Evolutionary conservation across 352 stramenopile species (phyloP).

Genomic region (Plasmopara muralis): DNA sequence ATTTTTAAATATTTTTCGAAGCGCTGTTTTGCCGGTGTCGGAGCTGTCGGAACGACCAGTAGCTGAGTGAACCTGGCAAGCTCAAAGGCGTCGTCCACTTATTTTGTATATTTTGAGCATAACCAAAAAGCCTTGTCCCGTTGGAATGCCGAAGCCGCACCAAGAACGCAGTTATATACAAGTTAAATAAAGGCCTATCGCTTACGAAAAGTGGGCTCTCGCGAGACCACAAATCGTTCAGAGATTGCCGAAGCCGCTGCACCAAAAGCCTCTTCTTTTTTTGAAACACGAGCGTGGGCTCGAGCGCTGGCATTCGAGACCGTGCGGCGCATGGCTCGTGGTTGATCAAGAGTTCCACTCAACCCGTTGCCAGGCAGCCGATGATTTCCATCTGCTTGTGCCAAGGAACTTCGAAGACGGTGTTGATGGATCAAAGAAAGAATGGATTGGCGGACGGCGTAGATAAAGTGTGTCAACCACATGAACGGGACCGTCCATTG

Average conservation of each 20-base stretch:
- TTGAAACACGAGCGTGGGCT: conserved; percentile 65
- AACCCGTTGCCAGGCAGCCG: conserved; percentile 31
- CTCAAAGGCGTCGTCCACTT: too few relatives aligned
- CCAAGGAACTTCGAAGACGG: conserved; percentile 51
- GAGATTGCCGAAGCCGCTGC: conserved; percentile 73
- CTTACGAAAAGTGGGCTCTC: conserved; percentile 25
- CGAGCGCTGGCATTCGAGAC: conserved; percentile 54
- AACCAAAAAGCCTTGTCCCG: too few relatives aligned
- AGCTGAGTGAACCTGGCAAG: too few relatives aligned
- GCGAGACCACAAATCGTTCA: conserved; percentile 59
- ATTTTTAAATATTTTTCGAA: too few relatives aligned
- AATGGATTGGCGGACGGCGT: conserved; percentile 57
- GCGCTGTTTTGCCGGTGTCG: too few relatives aligned
- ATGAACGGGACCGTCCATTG: conserved; percentile 79
- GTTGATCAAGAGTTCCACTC: conserved; percentile 31
- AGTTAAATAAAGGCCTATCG: background rate
- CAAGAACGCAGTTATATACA: conserved; percentile 3
- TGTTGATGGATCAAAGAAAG: conserved; percentile 72
- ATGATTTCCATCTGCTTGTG: conserved; percentile 47
- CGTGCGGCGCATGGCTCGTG: conserved; percentile 39
- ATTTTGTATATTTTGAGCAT: too few relatives aligned
- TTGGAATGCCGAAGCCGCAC: too few relatives aligned
- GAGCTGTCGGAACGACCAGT: too few relatives aligned
- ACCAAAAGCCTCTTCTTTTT: conserved; percentile 82
- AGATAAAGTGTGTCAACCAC: conserved; percentile 59